Evolutionary conservation across 345 rosid species (phyloP).

Genomic region (Eutrema japonicum): DNA sequence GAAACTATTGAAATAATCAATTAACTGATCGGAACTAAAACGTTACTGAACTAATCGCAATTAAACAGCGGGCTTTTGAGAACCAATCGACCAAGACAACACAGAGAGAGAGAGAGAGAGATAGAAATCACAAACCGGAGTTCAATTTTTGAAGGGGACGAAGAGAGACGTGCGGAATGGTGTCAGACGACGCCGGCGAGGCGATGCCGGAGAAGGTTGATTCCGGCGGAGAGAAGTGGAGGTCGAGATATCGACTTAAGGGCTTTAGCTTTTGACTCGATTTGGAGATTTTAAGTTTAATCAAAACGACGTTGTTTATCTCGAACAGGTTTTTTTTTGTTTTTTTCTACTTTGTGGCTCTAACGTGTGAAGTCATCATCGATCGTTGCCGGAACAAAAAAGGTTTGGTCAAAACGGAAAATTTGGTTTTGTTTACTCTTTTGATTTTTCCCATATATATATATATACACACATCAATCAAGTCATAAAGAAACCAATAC

Average conservation of each 20-base stretch:
- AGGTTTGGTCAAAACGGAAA: neutral
- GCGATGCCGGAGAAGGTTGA: neutral
- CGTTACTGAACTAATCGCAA: neutral
- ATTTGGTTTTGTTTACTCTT: neutral
- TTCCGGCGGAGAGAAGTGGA: slow-evolving; percentile 19
- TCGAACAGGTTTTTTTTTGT: too few species aligned
- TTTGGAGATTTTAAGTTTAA: too few species aligned
- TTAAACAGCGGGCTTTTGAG: neutral
- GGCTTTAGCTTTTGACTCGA: neutral
- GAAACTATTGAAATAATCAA: neutral
- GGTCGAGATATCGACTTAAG: neutral
- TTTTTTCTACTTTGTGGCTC: too few species aligned
- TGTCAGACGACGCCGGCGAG: too few species aligned
- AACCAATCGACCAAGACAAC: neutral
- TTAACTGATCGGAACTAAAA: neutral
- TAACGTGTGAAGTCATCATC: too few species aligned
- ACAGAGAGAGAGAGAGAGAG: neutral
- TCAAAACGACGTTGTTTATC: too few species aligned
- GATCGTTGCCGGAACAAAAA: too few species aligned
- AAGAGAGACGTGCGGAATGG: neutral
- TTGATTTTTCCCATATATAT: neutral
- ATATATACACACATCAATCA: slow-evolving; percentile 39
- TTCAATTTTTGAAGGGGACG: neutral
- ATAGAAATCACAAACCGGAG: neutral
- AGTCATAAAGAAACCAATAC: slow-evolving; percentile 6